A percentile compares a stretch with the other conserved stretches of the same genome.
Conservation (phyloP, 2,329 filamentous ascomycete genomes). For the Pseudogymnoascus sp. region DNA sequence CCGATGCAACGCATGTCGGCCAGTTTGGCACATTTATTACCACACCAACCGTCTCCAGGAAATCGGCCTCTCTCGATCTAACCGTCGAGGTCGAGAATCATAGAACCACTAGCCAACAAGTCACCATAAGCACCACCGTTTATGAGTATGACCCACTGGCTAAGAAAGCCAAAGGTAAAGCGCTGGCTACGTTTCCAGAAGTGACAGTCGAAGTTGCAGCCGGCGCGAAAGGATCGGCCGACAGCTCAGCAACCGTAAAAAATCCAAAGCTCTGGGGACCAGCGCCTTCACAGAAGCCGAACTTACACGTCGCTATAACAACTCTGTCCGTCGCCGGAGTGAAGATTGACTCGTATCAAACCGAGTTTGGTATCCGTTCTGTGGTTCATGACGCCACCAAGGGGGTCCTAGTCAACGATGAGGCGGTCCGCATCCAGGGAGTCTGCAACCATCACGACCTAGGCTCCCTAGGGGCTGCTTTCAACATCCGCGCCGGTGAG, state of each 20-base stretch:
- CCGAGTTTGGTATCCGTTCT: conserved; percentile 41
- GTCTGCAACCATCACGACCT: conserved; percentile 45
- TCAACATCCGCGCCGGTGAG: conserved; percentile 40
- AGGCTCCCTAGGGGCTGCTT: conserved; percentile 42
- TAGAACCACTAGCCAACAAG: conserved; percentile 15
- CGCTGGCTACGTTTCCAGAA: conserved; percentile 30
- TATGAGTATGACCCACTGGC: conserved; percentile 31
- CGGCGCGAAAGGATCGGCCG: conserved; percentile 28
- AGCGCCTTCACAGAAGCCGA: conserved; percentile 36
- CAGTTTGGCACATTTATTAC: conserved; percentile 44
- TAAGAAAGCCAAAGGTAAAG: conserved; percentile 22
- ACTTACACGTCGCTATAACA: conserved; percentile 41
- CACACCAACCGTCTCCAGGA: conserved; percentile 35
- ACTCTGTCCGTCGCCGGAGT: conserved; percentile 24
- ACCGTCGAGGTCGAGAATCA: conserved; percentile 40
- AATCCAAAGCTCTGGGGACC: conserved; percentile 42
- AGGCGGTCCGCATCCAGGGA: conserved; percentile 37
- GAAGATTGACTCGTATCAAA: conserved; percentile 39
- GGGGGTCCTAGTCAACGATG: conserved; percentile 40
- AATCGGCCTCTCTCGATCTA: conserved; percentile 38
- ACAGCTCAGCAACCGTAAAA: conserved; percentile 22
- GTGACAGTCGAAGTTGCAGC: conserved; percentile 25
- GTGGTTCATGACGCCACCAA: conserved; percentile 33
- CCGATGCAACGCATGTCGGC: conserved; percentile 37
- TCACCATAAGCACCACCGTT: conserved; percentile 36